These are phyloP conservation scores for Macrolepiota albuminosa DNA, from an alignment of 768 basidiomycete genomes.

Conservation along the genomic window DNA sequence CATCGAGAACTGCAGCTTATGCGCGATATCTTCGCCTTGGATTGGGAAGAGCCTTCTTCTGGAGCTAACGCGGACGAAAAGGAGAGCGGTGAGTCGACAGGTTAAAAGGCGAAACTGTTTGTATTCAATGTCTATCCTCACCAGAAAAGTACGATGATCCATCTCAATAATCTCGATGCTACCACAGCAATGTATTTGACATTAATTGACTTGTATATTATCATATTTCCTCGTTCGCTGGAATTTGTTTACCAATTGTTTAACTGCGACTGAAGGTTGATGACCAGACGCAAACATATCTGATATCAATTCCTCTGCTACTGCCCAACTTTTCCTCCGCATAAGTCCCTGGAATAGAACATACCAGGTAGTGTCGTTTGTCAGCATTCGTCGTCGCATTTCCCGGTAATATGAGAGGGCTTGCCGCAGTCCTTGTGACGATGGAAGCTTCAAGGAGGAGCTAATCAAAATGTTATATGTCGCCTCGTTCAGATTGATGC, in stretches of 20 bases:
- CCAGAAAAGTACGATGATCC: background rate
- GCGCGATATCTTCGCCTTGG: constrained; percentile 68
- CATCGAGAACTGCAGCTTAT: constrained; percentile 44
- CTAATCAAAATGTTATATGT: constrained; percentile 78
- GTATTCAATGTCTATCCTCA: background rate
- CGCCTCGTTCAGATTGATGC: constrained; percentile 51
- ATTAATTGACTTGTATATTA: constrained; percentile 1
- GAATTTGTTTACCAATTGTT: constrained; percentile 46
- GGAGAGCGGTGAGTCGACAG: background rate
- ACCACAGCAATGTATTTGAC: background rate
- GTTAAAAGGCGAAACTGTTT: background rate
- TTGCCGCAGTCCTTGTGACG: constrained; percentile 43
- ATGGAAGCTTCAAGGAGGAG: constrained; percentile 52
- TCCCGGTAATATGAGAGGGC: constrained; percentile 58
- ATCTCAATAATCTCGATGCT: background rate
- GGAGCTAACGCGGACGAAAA: constrained; percentile 24
- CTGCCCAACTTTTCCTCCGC: constrained; percentile 49
- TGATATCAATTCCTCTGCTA: constrained; percentile 55
- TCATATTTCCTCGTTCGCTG: constrained; percentile 17
- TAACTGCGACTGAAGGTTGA: constrained; percentile 39
- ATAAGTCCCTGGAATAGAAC: constrained; percentile 65
- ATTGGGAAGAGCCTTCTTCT: constrained; percentile 58
- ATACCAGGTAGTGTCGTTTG: constrained; percentile 69
- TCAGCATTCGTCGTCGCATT: constrained; percentile 47
- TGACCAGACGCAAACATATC: constrained; percentile 52